These are phyloP conservation scores for Salicornia ramosissima DNA, from an alignment of 148 eudicot species.

Conservation along the genomic window DNA sequence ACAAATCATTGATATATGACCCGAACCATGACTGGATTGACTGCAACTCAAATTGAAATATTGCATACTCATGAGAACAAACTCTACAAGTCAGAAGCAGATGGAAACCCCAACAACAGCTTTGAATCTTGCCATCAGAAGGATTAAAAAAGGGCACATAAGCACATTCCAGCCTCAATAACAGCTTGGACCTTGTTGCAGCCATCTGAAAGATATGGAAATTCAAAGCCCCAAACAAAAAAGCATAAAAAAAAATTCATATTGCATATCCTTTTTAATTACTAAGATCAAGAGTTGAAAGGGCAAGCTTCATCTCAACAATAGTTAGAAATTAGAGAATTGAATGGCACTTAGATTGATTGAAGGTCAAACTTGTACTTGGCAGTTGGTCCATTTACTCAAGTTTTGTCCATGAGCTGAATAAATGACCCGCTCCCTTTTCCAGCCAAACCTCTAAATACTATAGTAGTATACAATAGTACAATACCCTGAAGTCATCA, in stretches of 20 bases:
- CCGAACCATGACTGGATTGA: background rate
- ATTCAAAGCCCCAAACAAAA: background rate
- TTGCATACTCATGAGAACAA: background rate
- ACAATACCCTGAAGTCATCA: too few relatives aligned
- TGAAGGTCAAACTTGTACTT: background rate
- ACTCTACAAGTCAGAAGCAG: background rate
- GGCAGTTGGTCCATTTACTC: background rate
- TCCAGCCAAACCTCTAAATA: background rate
- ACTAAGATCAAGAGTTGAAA: background rate
- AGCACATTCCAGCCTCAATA: background rate
- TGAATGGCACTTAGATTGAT: background rate
- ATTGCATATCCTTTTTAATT: too few relatives aligned
- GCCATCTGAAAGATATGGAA: conserved; percentile 9
- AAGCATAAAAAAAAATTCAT: background rate
- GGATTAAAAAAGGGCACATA: background rate
- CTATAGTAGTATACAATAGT: too few relatives aligned
- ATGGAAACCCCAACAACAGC: background rate
- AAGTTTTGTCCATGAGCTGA: background rate
- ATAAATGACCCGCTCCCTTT: background rate
- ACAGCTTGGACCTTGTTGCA: background rate
- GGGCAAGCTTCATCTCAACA: background rate
- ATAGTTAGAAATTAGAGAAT: background rate
- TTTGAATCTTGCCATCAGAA: background rate
- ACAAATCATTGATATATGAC: background rate
- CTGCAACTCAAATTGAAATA: conserved; percentile 4